Evolutionary conservation across 2,329 filamentous ascomycete species (phyloP), one percentile per base, ranked within the genome.

Genomic region (Pseudogymnoascus sp.): DNA sequence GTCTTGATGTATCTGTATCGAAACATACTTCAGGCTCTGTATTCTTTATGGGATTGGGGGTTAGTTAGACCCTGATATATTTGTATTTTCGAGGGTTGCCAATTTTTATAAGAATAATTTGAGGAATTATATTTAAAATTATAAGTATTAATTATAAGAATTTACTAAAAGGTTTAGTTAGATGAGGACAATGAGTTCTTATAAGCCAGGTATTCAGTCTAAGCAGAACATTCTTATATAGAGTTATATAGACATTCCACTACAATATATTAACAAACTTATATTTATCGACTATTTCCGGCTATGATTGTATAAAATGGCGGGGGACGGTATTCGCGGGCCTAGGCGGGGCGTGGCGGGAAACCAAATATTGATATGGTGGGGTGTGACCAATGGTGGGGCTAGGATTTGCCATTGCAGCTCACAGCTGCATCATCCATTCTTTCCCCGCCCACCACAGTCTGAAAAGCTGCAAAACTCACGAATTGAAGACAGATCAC

Each of bases 91-190:
- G n/a, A n/a, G n/a, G n/a, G n/a, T n/a, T n/a, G n/a, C n/a, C n/a
- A n/a, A n/a, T n/a, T n/a, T n/a, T n/a, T n/a, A n/a, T n/a, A n/a
- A n/a, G n/a, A n/a, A n/a, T n/a, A n/a, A n/a, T n/a, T n/a, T n/a
- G n/a, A n/a, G n/a, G n/a, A n/a, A n/a, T n/a, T n/a, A n/a, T n/a
- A 26, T 26, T 26, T 26, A 26, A 3, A 26, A 3, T 26, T 26
- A 3, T 3, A 26, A 5, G 5, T 26, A 26, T 26, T 26, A 3
- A 26, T 26, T 26, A 26, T 26, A 26, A 3, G 7, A 1, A 31
- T 76, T 75, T 62, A 76, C 75, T 17, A 19, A 19, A 37, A 37
- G 7, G 19, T 5, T n/a, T n/a, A n/a, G n/a, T 17, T 40, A 4
- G 4, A 2, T 17, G 3, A 1, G 13, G 5, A 19, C 4, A 40